Conservation (phyloP, 768 basidiomycete species). For the Pleurotus cornucopiae region DNA sequence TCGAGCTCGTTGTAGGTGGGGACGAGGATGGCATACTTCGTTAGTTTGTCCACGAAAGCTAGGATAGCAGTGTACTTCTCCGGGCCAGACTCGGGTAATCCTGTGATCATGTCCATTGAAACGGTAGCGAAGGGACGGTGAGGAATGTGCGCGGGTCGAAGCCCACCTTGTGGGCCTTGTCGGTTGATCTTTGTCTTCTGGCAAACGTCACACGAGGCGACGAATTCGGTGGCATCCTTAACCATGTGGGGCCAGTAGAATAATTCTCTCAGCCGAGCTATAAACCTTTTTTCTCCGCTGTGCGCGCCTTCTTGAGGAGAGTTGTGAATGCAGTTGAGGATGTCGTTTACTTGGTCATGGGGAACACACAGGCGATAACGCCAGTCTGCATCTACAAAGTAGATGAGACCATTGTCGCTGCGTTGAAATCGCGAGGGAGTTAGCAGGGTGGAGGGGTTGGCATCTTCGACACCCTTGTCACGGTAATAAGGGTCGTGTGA, state of each 20-base stretch:
- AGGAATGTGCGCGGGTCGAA: constrained; percentile 18
- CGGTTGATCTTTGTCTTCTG: constrained; percentile 20
- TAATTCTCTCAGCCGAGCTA: constrained; percentile 5
- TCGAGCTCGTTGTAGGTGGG: constrained; percentile 14
- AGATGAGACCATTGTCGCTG: constrained; percentile 10
- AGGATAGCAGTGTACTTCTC: constrained; percentile 14
- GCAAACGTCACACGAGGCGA: constrained; percentile 16
- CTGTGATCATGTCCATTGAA: constrained; percentile 17
- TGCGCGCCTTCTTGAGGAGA: constrained; percentile 13
- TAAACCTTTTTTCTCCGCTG: constrained; percentile 7
- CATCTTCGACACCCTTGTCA: constrained; percentile 1
- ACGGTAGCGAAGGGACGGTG: constrained; percentile 15
- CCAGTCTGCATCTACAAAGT: constrained; percentile 18
- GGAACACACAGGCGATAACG: constrained; percentile 16
- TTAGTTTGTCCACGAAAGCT: constrained; percentile 20
- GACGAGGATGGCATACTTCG: constrained; percentile 16
- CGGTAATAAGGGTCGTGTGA: constrained; percentile 9
- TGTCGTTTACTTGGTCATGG: neutral
- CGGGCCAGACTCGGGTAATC: constrained; percentile 15
- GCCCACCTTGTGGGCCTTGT: constrained; percentile 9
- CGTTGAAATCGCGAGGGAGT: constrained; percentile 11
- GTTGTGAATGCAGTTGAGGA: constrained; percentile 16
- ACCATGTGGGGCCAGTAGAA: constrained; percentile 11
- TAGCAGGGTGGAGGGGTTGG: constrained; percentile 1
- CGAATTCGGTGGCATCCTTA: constrained; percentile 11